A percentile compares a stretch with the other conserved stretches of the same genome.
These are phyloP conservation scores for Coemansia reversa DNA, from an alignment of 192 early-diverging fungal genomes.

Conservation along the genomic window DNA sequence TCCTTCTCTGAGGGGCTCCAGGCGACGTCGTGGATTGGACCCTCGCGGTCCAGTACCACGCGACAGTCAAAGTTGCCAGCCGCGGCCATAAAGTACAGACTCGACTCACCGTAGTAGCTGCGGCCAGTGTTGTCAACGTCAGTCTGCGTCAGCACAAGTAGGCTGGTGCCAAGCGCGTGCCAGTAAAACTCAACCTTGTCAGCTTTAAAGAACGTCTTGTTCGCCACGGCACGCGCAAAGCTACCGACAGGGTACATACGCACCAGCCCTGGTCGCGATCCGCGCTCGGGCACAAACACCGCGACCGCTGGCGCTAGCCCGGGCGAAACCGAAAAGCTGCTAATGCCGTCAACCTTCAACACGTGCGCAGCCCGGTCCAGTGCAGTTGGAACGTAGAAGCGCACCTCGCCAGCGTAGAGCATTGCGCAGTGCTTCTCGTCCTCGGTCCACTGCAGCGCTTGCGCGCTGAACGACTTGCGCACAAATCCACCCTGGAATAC, in stretches of 20 bases:
- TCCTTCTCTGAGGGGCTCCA: conserved; percentile 97
- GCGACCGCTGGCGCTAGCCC: conserved; percentile 79
- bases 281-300: conserved; percentile 87
- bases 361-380: conserved; percentile 45
- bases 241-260: conserved; percentile 81
- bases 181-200: conserved; percentile 92
- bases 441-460: conserved; percentile 89
- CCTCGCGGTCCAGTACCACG: conserved; percentile 79
- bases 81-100: conserved; percentile 86
- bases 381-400: conserved; percentile 65
- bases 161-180: conserved; percentile 84
- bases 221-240: conserved; percentile 68
- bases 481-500: conserved; percentile 68
- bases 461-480: conserved; percentile 76
- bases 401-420: conserved; percentile 83
- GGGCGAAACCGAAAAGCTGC: conserved; percentile 85
- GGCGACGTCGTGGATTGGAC: conserved; percentile 92
- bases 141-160: conserved; percentile 90
- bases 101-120: conserved; percentile 97
- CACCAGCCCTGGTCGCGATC: conserved; percentile 80
- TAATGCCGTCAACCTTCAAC: conserved; percentile 74
- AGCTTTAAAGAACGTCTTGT: conserved; percentile 95
- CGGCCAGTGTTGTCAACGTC: conserved; percentile 94
- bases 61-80: conserved; percentile 91
- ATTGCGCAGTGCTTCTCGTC: conserved; percentile 86